Percentiles rank a stretch among this genome's conserved stretches.
These are phyloP conservation scores for Venustampulla echinocandica DNA, from an alignment of 495 filamentous ascomycete species.

Conservation along the genomic window DNA sequence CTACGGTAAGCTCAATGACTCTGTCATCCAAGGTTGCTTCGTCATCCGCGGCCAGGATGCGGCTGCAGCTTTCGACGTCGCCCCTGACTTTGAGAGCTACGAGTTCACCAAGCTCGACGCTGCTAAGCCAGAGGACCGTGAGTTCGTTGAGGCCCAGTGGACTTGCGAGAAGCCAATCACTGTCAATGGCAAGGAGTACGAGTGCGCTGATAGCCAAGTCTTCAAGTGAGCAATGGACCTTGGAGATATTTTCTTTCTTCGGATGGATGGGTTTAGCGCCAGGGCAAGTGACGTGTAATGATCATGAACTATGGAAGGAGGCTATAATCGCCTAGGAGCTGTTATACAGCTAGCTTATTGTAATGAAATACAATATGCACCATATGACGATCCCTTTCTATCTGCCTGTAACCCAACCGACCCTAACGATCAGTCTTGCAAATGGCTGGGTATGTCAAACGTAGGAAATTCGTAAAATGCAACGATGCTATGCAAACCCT, in stretches of 20 bases:
- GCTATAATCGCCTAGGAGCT: neutral
- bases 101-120: slow-evolving; percentile 91
- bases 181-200: slow-evolving; percentile 71
- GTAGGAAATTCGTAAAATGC: slow-evolving; percentile 7
- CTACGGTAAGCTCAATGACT: slow-evolving; percentile 79
- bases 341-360: neutral
- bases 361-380: neutral
- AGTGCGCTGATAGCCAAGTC: slow-evolving; percentile 82
- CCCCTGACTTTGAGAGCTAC: slow-evolving; percentile 96
- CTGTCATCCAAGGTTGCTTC: slow-evolving; percentile 83
- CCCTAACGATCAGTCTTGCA: neutral
- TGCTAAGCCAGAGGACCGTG: slow-evolving; percentile 69
- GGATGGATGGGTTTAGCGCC: slow-evolving; percentile 6
- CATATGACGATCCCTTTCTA: neutral
- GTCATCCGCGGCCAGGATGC: slow-evolving; percentile 86
- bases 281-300: slow-evolving; percentile 12
- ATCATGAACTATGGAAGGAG: slow-evolving; percentile 2
- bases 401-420: neutral
- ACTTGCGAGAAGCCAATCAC: slow-evolving; percentile 73
- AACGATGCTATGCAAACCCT: too few relatives aligned
- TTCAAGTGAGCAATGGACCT: slow-evolving; percentile 72
- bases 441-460: slow-evolving; percentile 7
- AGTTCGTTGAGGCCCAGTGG: slow-evolving; percentile 82
- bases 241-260: slow-evolving; percentile 16
- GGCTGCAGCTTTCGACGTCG: slow-evolving; percentile 84